These are phyloP conservation scores for Desmodesmus armatus DNA, from an alignment of 139 green algal genomes.

Conservation along the genomic window DNA sequence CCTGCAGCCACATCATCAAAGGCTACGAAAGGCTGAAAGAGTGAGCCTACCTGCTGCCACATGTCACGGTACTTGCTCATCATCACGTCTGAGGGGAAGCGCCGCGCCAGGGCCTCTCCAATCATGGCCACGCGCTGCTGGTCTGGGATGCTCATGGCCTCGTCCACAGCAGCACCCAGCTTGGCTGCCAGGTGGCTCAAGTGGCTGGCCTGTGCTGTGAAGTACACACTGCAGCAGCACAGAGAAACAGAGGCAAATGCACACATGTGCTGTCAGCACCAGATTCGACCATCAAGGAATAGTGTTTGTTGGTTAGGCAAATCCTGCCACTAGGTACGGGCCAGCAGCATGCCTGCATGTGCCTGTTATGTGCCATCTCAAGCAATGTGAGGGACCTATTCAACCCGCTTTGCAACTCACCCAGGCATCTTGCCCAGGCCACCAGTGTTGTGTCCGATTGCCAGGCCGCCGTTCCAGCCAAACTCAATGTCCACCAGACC, in stretches of 20 bases:
- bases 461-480: slow-evolving; percentile 47
- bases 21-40: background rate
- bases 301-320: too few relatives aligned
- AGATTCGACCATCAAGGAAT: too few relatives aligned
- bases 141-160: slow-evolving; percentile 19
- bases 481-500: slow-evolving; percentile 65
- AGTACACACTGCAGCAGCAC: slow-evolving; percentile 33
- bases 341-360: too few relatives aligned
- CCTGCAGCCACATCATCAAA: too few relatives aligned
- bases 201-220: slow-evolving; percentile 40
- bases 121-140: background rate
- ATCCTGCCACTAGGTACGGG: too few relatives aligned
- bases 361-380: too few relatives aligned
- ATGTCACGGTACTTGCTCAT: slow-evolving; percentile 10
- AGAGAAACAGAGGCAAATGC: background rate
- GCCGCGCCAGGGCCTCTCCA: slow-evolving; percentile 5
- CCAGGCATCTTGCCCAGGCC: slow-evolving; percentile 61
- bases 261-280: too few relatives aligned
- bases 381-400: too few relatives aligned
- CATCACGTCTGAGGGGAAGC: slow-evolving; percentile 32
- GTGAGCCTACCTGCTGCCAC: slow-evolving; percentile 7
- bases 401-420: too few relatives aligned
- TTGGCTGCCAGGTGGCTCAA: slow-evolving; percentile 29
- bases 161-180: slow-evolving; percentile 23
- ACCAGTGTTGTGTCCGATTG: slow-evolving; percentile 54